Percentiles rank a stretch among this genome's conserved stretches.
Conservation (phyloP, 2,329 filamentous ascomycete species). For the Aciculosporium take region DNA sequence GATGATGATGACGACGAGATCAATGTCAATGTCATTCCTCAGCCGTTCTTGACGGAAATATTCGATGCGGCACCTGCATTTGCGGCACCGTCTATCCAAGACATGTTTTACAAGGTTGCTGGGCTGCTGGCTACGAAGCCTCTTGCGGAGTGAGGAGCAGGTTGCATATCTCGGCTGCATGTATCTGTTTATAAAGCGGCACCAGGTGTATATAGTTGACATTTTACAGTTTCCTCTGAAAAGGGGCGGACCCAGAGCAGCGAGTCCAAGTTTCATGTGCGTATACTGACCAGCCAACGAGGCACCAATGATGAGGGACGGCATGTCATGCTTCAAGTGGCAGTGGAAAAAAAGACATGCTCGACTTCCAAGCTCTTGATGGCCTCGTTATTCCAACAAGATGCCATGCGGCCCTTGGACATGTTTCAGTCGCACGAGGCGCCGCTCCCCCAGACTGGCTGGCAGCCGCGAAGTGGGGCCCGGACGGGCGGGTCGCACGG, state of each 20-base stretch:
- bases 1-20: slow-evolving; percentile 26
- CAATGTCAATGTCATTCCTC: slow-evolving; percentile 46
- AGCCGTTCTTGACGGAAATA: slow-evolving; percentile 53
- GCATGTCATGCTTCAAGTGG: not conserved
- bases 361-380: too few relatives aligned
- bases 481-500: too few relatives aligned
- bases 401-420: too few relatives aligned
- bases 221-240: not conserved
- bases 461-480: too few relatives aligned
- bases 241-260: too few relatives aligned
- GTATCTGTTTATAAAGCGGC: not conserved
- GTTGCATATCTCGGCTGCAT: not conserved
- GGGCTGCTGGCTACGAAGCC: slow-evolving; percentile 40
- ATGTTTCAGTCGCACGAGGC: too few relatives aligned
- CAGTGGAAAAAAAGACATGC: not conserved
- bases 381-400: too few relatives aligned
- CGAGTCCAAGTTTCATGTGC: too few relatives aligned
- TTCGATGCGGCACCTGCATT: slow-evolving; percentile 58
- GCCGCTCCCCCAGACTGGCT: too few relatives aligned
- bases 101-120: slow-evolving; percentile 62
- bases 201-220: not conserved
- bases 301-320: not conserved
- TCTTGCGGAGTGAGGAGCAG: not conserved
- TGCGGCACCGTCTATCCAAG: slow-evolving; percentile 56
- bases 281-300: not conserved